Percentiles rank a stretch among this genome's conserved stretches.
Evolutionary conservation across 2,329 filamentous ascomycete species (phyloP).

Genomic region (Metarhizium sp.): DNA sequence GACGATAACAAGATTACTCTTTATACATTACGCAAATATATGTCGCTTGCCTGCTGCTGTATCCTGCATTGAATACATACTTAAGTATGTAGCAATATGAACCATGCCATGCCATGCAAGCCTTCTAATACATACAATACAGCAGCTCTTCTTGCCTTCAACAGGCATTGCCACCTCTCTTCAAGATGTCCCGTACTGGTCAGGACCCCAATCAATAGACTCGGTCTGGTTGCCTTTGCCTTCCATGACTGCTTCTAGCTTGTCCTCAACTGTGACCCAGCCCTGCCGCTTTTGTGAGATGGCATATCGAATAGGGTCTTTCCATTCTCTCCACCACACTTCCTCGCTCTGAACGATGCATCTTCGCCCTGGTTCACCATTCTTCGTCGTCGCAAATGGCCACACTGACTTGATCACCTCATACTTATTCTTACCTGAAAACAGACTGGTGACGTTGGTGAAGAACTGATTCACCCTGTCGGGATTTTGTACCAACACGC

Average conservation of each 20-base stretch:
- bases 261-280: conserved; percentile 42
- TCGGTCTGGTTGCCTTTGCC: conserved; percentile 27
- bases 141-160: conserved; percentile 35
- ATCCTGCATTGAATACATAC: no score
- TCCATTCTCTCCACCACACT: conserved; percentile 40
- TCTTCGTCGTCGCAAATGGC: conserved; percentile 44
- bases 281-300: conserved; percentile 31
- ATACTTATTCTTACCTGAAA: conserved; percentile 43
- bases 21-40: no score
- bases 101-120: no score
- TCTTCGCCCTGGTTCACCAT: conserved; percentile 31
- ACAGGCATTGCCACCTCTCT: conserved; percentile 58
- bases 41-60: no score
- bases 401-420: conserved; percentile 47
- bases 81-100: no score
- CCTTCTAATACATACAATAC: no score
- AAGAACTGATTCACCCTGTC: conserved; percentile 46
- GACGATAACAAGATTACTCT: no score
- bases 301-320: conserved; percentile 28
- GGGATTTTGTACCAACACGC: conserved; percentile 39
- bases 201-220: conserved; percentile 35
- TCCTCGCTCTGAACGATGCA: conserved; percentile 47
- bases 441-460: conserved; percentile 40
- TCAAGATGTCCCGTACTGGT: conserved; percentile 54
- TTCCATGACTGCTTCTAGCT: conserved; percentile 43